A percentile compares a stretch with the other conserved stretches of the same genome.
phyloP scores from a whole-genome alignment of 208 protist species.

The Wallacemonas sp. region DNA sequence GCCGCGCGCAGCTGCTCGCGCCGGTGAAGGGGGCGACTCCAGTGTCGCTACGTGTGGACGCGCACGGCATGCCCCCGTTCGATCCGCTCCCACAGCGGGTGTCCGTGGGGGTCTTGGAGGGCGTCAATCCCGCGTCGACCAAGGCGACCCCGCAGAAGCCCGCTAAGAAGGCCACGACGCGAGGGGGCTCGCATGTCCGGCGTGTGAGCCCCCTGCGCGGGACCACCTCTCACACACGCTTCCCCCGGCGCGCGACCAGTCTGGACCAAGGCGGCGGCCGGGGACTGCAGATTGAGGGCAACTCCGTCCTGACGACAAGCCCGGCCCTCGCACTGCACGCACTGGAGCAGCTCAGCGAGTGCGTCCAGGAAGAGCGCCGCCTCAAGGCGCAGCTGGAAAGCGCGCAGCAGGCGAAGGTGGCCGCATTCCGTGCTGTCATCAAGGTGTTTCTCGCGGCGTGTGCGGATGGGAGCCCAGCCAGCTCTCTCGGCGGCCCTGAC shows the following conservation, averaged over 20 bases:
- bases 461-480: slow-evolving; percentile 1
- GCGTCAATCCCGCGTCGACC: neutral
- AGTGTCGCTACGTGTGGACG: neutral
- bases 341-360: slow-evolving; percentile 57
- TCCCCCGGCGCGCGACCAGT: neutral
- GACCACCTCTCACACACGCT: slow-evolving; percentile 1
- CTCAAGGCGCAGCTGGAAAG: slow-evolving; percentile 63
- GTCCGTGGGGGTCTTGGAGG: neutral
- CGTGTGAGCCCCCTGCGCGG: neutral
- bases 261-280: slow-evolving; percentile 9
- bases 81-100: neutral
- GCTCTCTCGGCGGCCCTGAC: slow-evolving; percentile 22
- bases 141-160: neutral
- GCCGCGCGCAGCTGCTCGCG: slow-evolving; percentile 2
- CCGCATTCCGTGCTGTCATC: slow-evolving; percentile 69
- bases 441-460: slow-evolving; percentile 43
- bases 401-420: slow-evolving; percentile 51
- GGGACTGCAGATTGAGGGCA: slow-evolving; percentile 73
- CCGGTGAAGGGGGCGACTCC: neutral
- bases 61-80: neutral
- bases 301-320: slow-evolving; percentile 55
- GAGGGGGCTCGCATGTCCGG: neutral
- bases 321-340: slow-evolving; percentile 42
- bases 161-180: neutral
- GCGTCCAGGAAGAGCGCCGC: slow-evolving; percentile 55